A percentile compares a stretch with the other conserved stretches of the same genome.
Evolutionary conservation across 2,329 filamentous ascomycete species (phyloP).

Genomic region (Aspergillus awamori): DNA sequence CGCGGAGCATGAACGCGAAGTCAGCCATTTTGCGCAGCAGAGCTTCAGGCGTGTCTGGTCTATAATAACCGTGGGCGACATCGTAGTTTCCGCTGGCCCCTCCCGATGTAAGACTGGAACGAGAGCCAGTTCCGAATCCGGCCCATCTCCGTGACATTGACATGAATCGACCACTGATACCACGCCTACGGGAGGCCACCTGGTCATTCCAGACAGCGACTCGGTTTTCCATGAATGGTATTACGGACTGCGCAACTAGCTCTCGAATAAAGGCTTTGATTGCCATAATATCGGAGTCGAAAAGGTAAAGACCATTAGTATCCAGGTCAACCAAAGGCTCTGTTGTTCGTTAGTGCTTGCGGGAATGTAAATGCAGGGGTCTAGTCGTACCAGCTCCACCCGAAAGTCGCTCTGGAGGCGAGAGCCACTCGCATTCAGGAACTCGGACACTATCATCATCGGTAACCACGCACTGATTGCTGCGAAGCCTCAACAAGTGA

Average conservation of each 20-base stretch:
- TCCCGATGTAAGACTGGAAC: conserved; percentile 56
- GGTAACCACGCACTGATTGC: conserved; percentile 79
- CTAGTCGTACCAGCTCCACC: conserved; percentile 59
- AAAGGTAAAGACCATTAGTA: conserved; percentile 73
- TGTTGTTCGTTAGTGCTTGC: conserved; percentile 21
- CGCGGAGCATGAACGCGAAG: conserved; percentile 94
- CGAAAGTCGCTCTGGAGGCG: conserved; percentile 79
- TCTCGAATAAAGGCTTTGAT: conserved; percentile 89
- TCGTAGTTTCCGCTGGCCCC: conserved; percentile 70
- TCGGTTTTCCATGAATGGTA: conserved; percentile 94
- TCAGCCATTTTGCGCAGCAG: conserved; percentile 92
- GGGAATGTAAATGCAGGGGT: background rate
- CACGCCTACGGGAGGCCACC: conserved; percentile 84
- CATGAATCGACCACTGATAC: conserved; percentile 90
- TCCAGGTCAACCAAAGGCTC: conserved; percentile 61
- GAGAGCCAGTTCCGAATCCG: conserved; percentile 71
- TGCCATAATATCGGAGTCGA: conserved; percentile 87
- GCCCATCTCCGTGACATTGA: conserved; percentile 89
- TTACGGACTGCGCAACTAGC: conserved; percentile 90
- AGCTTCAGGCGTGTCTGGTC: conserved; percentile 81
- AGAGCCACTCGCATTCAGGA: conserved; percentile 84
- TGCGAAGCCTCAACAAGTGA: conserved; percentile 83
- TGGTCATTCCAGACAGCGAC: conserved; percentile 96
- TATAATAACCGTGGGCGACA: conserved; percentile 74
- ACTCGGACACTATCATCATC: conserved; percentile 88